phyloP scores from a whole-genome alignment of 805 yeast genomes.

The Lipomyces spencermartinsiae region DNA sequence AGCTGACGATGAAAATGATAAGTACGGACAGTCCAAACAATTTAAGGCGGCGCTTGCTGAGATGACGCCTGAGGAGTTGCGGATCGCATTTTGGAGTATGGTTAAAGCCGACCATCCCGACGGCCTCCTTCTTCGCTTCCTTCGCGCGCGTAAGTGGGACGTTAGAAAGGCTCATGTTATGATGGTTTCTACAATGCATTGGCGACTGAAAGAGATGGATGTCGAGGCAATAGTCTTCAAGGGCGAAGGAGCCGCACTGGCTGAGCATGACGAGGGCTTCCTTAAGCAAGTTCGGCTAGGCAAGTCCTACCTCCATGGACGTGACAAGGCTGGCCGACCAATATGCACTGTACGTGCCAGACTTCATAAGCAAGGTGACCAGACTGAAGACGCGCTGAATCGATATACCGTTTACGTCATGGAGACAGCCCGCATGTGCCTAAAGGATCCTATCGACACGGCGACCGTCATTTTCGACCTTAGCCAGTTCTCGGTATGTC shows the following conservation, averaged over 20 bases:
- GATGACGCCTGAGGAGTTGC: constrained; percentile 58
- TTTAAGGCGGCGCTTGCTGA: constrained; percentile 59
- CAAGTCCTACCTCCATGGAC: constrained; percentile 77
- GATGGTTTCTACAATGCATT: constrained; percentile 85
- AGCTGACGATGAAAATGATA: constrained; percentile 38
- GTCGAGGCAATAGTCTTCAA: constrained; percentile 65
- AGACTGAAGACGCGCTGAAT: constrained; percentile 73
- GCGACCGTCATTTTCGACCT: constrained; percentile 87
- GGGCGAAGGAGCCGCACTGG: constrained; percentile 72
- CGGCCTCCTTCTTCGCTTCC: constrained; percentile 78
- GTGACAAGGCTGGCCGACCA: constrained; percentile 76
- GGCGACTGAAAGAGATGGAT: constrained; percentile 72
- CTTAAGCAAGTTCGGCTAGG: constrained; percentile 63
- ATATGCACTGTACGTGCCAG: constrained; percentile 81
- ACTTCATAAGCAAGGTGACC: constrained; percentile 72
- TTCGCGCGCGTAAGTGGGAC: constrained; percentile 95
- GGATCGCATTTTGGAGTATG: constrained; percentile 62
- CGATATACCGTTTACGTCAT: constrained; percentile 75
- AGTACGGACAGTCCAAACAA: constrained; percentile 38
- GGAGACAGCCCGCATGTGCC: constrained; percentile 79
- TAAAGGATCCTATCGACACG: constrained; percentile 77
- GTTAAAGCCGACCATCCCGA: constrained; percentile 83
- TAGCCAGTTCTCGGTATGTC: constrained; percentile 69
- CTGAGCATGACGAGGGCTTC: constrained; percentile 54
- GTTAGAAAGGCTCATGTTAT: constrained; percentile 76